Evolutionary conservation across 306 rosid species (phyloP).

Genomic region (Boehmeria nivea): DNA sequence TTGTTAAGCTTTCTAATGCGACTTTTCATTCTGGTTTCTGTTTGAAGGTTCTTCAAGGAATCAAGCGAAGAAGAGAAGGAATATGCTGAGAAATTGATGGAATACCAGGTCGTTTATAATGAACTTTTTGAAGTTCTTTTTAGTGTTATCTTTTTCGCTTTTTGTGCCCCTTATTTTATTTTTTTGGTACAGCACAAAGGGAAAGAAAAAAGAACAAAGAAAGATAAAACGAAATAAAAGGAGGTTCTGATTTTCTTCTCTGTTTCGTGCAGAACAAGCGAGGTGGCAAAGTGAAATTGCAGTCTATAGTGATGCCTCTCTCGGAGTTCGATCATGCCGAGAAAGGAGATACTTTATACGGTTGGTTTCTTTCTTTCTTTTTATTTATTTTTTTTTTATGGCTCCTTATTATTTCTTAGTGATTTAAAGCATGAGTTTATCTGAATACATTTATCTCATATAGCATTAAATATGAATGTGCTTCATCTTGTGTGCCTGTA

Average conservation of each 20-base stretch:
- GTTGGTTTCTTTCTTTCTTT: conserved; percentile 3
- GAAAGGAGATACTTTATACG: conserved; percentile 34
- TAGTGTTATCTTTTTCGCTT: too few species aligned
- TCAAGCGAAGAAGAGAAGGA: conserved; percentile 90
- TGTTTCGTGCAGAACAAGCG: conserved; percentile 57
- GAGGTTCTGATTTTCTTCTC: neutral
- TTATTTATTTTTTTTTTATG: too few species aligned
- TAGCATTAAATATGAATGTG: neutral
- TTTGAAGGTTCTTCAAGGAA: conserved; percentile 71
- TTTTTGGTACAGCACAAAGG: too few species aligned
- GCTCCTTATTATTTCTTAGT: neutral
- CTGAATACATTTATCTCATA: neutral
- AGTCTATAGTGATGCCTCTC: conserved; percentile 59
- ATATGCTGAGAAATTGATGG: conserved; percentile 90
- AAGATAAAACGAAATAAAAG: too few species aligned
- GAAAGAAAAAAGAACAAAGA: too few species aligned
- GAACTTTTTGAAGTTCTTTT: neutral
- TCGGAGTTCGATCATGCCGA: conserved; percentile 34
- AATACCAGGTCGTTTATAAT: conserved; percentile 63
- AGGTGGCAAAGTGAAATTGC: conserved; percentile 85
- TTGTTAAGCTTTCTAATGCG: neutral
- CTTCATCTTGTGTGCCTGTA: neutral
- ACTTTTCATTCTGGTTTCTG: neutral
- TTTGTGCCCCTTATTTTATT: too few species aligned
- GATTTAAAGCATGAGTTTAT: neutral